Base-by-base conservation (phyloP, 2,329 filamentous ascomycete genomes). In the Leptographium procerum region DNA sequence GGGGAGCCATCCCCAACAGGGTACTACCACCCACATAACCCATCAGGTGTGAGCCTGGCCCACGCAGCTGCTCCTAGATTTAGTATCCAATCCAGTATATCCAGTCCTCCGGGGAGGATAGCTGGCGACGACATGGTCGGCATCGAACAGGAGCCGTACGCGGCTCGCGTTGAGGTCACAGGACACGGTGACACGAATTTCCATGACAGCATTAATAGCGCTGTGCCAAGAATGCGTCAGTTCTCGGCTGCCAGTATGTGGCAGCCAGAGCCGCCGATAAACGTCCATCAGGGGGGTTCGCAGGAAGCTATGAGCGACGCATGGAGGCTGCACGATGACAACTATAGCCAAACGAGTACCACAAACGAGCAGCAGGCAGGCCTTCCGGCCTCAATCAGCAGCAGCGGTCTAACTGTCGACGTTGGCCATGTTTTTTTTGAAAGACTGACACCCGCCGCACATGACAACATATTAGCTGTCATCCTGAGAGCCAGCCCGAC, bases 401-500 rank as follows among this genome's bases (percentile, higher is more conserved):
- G 28, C 28, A 70, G 57, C 63, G 81, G 33, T 72, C 77, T 28
- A 65, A 70, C 10, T n/a, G 14, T n/a, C 16, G 40, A 43, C 9
- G 40, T 19, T 8, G 8, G 40, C 40, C 40, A 43, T n/a, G 19
- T n/a, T 19, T 22, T 43, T 19, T 6, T 7, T 5, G 16, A 43
- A 43, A n/a, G 19, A 19, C 40, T 43, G 40, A 43, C 40, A 9
- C 40, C 40, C 43, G 69, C 75, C 7, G 76, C 72, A 26, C 78
- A 83, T 6, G 86, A 89, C 67, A 78, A 77, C 52, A 77, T 88
- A 1, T 71, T 89, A 57, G 83, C 79, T 9, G 76, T 87, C 57
- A 79, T 88, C 1, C 71, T 88, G 40, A 75, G 77, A 55, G 82
- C 79, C 8, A 84, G 79, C 64, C 28, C 28, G 26, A 79, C 77